Percentiles rank a stretch among this genome's conserved stretches.
phyloP scores from a whole-genome alignment of 2,329 filamentous ascomycete species.

The Neofusicoccum cordaticola region DNA sequence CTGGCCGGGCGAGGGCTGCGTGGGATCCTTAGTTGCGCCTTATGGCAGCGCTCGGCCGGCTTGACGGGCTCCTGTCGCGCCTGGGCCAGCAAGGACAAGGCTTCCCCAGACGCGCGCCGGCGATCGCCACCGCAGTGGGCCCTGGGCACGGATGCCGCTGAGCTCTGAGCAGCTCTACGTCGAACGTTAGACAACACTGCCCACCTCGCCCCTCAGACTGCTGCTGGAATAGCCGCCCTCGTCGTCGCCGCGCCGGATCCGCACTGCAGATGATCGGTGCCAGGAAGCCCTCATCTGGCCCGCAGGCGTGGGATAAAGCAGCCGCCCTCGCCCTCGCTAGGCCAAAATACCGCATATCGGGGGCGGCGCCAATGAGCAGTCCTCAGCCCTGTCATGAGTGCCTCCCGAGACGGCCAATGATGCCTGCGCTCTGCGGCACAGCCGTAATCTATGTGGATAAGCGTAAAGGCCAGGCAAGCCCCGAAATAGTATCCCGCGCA shows the following conservation, averaged over 20 bases:
- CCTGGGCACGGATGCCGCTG: background rate
- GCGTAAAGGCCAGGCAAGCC: background rate
- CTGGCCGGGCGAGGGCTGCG: too few species aligned
- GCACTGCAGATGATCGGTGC: background rate
- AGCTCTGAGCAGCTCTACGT: background rate
- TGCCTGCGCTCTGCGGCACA: background rate
- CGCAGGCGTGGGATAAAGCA: background rate
- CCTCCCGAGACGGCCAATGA: background rate
- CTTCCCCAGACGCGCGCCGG: slow-evolving; percentile 3
- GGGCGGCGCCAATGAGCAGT: background rate
- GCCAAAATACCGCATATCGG: background rate
- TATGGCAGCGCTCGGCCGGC: too few species aligned
- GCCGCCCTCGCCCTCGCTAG: background rate
- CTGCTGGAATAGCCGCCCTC: too few species aligned
- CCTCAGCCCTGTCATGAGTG: slow-evolving; percentile 7
- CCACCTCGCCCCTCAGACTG: background rate
- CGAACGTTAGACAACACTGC: background rate
- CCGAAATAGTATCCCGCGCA: background rate
- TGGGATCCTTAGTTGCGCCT: too few species aligned
- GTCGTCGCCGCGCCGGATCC: background rate
- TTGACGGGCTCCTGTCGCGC: too few species aligned
- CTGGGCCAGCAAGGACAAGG: background rate
- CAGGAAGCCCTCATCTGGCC: background rate
- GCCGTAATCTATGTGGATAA: background rate
- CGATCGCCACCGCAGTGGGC: background rate